Conservation (phyloP, 1,284 basidiomycete species). For the Rhodotorula sp. region DNA sequence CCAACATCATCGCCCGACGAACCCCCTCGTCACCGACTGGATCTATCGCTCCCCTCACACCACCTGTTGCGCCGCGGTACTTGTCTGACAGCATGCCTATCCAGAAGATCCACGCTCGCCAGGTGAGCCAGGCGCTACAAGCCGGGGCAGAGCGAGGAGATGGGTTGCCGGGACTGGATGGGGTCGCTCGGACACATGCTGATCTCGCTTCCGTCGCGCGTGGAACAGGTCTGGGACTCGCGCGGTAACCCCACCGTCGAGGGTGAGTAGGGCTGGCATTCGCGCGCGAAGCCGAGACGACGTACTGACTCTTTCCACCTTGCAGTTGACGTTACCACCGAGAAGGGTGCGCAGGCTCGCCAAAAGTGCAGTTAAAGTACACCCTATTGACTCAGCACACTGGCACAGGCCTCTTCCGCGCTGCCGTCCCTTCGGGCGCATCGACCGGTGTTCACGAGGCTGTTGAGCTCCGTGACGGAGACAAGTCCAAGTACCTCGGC, state of each 20-base stretch:
- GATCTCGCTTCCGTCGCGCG: neutral
- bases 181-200: neutral
- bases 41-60: neutral
- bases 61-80: neutral
- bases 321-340: slow-evolving; percentile 78
- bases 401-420: slow-evolving; percentile 78
- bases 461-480: slow-evolving; percentile 96
- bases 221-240: slow-evolving; percentile 37
- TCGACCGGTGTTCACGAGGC: slow-evolving; percentile 99
- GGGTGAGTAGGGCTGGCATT: slow-evolving; percentile 13
- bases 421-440: slow-evolving; percentile 94
- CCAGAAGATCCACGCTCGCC: slow-evolving; percentile 36
- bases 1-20: neutral
- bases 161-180: neutral
- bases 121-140: slow-evolving; percentile 4
- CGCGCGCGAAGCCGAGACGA: fast-evolving
- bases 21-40: neutral
- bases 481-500: slow-evolving; percentile 89
- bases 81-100: slow-evolving; percentile 20
- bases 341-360: slow-evolving; percentile 44
- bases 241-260: slow-evolving; percentile 42
- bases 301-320: neutral
- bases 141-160: neutral
- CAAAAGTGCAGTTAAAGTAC: neutral
- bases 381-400: slow-evolving; percentile 40